phyloP scores from a whole-genome alignment of 23 red algal genomes.

The Pyropia haitanensis region DNA sequence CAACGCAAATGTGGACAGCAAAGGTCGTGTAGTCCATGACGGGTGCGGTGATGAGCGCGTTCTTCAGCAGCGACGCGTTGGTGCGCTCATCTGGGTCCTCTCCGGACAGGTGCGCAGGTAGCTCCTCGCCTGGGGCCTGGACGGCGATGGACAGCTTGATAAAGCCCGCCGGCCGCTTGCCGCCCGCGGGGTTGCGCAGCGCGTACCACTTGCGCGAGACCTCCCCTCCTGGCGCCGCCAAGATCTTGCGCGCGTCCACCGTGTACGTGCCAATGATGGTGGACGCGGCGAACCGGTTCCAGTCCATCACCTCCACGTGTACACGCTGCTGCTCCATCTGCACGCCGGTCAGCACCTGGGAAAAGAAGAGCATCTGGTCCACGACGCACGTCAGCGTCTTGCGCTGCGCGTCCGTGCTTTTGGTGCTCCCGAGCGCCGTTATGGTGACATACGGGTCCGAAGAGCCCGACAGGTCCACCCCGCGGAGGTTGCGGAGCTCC shows the following conservation, averaged over 20 bases:
- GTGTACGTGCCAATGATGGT: constrained; percentile 57
- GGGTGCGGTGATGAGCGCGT: constrained; percentile 48
- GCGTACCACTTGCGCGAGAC: constrained; percentile 72
- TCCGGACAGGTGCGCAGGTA: constrained; percentile 34
- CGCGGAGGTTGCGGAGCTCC: constrained; percentile 55
- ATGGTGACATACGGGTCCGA: constrained; percentile 63
- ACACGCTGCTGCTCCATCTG: constrained; percentile 65
- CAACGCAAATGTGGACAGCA: constrained; percentile 62
- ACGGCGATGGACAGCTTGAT: constrained; percentile 77
- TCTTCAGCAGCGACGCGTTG: constrained; percentile 51
- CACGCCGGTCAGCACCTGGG: constrained; percentile 36
- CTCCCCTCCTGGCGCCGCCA: constrained; percentile 33
- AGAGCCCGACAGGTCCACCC: constrained; percentile 31
- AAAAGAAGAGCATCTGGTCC: constrained; percentile 71
- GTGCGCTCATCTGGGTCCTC: constrained; percentile 65
- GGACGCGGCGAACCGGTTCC: constrained; percentile 31
- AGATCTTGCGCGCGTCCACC: constrained; percentile 49
- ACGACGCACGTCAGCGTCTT: constrained; percentile 70
- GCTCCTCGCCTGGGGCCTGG: constrained; percentile 38
- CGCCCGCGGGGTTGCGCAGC: constrained; percentile 38
- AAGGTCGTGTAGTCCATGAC: constrained; percentile 54
- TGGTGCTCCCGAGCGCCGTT: constrained; percentile 43
- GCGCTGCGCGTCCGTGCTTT: constrained; percentile 40
- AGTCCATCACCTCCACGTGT: constrained; percentile 63
- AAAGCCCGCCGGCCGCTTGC: constrained; percentile 55